These are phyloP conservation scores for Colletotrichum paranaense DNA, from an alignment of 2,329 filamentous ascomycete genomes.

Conservation along the genomic window DNA sequence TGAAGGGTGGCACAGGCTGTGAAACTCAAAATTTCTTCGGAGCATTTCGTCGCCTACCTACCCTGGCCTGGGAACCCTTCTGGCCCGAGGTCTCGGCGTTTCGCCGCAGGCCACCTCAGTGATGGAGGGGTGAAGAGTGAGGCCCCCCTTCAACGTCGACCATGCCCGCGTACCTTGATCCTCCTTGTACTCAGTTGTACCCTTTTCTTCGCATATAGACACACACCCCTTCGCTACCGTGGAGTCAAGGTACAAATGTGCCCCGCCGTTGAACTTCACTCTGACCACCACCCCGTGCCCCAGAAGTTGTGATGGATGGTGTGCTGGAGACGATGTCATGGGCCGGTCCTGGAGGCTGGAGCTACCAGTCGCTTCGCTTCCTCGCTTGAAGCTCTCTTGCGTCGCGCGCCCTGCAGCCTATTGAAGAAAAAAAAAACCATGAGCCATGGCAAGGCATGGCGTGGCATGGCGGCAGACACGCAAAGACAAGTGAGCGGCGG, in stretches of 20 bases:
- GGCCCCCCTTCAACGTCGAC: background rate
- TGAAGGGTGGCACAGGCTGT: background rate
- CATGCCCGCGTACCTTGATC: background rate
- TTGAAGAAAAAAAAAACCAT: constrained; percentile 13
- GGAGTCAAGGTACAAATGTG: constrained; percentile 4
- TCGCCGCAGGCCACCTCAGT: background rate
- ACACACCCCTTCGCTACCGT: background rate
- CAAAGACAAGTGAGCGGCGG: constrained; percentile 1
- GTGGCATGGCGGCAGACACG: background rate
- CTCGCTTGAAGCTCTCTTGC: constrained; percentile 6
- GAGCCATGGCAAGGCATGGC: constrained; percentile 13
- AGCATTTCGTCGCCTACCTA: background rate
- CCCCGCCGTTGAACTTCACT: constrained; percentile 27
- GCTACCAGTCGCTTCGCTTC: background rate
- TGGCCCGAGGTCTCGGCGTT: constrained; percentile 8
- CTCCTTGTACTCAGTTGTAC: background rate
- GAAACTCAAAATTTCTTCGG: background rate
- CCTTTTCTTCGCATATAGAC: background rate
- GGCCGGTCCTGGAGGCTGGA: background rate
- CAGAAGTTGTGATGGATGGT: constrained; percentile 3
- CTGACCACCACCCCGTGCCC: constrained; percentile 24
- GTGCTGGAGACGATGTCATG: constrained; percentile 29
- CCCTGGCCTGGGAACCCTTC: background rate
- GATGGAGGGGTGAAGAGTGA: background rate
- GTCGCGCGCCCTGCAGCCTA: background rate